phyloP scores from a whole-genome alignment of 345 rosid species.

The Acer saccharum region DNA sequence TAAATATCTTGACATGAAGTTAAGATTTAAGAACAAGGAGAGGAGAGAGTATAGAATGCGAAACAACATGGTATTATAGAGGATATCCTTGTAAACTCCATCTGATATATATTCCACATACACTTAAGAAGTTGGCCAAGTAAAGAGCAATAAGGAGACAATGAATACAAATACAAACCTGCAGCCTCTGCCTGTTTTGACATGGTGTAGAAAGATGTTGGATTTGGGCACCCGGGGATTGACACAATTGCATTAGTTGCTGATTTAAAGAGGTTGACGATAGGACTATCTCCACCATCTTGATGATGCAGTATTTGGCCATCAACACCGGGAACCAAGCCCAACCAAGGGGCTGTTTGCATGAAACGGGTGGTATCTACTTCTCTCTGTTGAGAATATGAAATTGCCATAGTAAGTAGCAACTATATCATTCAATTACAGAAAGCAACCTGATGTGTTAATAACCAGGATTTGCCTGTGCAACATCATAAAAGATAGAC shows the following conservation, averaged over 20 bases:
- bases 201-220: constrained; percentile 86
- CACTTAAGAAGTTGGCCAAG: neutral
- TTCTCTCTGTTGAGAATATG: constrained; percentile 66
- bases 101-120: neutral
- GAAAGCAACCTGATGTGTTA: constrained; percentile 12
- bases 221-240: constrained; percentile 72
- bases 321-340: constrained; percentile 76
- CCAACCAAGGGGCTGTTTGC: constrained; percentile 98
- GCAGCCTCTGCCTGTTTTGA: constrained; percentile 99
- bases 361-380: constrained; percentile 80
- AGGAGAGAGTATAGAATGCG: neutral
- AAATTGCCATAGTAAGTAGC: constrained; percentile 28
- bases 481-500: constrained; percentile 8
- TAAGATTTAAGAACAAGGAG: neutral
- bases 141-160: neutral
- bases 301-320: constrained; percentile 83
- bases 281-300: constrained; percentile 87
- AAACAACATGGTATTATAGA: neutral
- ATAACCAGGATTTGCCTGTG: neutral
- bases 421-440: constrained; percentile 16
- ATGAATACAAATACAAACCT: constrained; percentile 45
- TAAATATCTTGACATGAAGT: neutral
- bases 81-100: neutral
- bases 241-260: constrained; percentile 77
- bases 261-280: constrained; percentile 85